Conservation (phyloP, 2,329 filamentous ascomycete species). For the Nannizziopsis arthrosporioides region DNA sequence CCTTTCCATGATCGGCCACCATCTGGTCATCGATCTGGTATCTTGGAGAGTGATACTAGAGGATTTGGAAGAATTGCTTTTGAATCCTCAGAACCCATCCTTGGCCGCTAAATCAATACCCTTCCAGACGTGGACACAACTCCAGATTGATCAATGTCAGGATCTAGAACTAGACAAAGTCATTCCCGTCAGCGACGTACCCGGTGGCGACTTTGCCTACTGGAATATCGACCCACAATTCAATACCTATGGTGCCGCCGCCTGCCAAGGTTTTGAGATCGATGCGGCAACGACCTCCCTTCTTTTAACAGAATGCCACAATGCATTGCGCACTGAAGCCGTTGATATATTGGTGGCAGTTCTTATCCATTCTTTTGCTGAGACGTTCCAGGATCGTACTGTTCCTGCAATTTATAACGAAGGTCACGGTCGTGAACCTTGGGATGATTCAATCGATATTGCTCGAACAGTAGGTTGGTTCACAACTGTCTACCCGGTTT, state of each 20-base stretch:
- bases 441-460: conserved; percentile 35
- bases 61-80: conserved; percentile 15
- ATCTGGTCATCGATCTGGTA: conserved; percentile 22
- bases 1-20: conserved; percentile 26
- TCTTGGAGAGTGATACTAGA: conserved; percentile 17
- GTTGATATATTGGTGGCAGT: conserved; percentile 29
- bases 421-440: conserved; percentile 39
- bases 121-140: conserved; percentile 30
- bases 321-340: conserved; percentile 27
- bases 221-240: conserved; percentile 26
- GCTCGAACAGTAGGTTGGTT: conserved; percentile 42
- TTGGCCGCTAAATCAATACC: conserved; percentile 26
- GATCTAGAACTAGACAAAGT: conserved; percentile 10
- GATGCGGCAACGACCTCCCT: conserved; percentile 24
- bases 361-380: conserved; percentile 35
- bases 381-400: conserved; percentile 33
- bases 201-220: conserved; percentile 26
- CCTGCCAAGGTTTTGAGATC: conserved; percentile 27
- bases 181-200: conserved; percentile 22
- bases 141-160: conserved; percentile 22
- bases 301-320: conserved; percentile 25
- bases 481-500: conserved; percentile 37
- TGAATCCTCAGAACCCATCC: conserved; percentile 24
- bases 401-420: conserved; percentile 40
- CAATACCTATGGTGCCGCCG: conserved; percentile 28